Evolutionary conservation across 441 rosid genomes (phyloP).

Genomic region (Cnidoscolus chayamansa): DNA sequence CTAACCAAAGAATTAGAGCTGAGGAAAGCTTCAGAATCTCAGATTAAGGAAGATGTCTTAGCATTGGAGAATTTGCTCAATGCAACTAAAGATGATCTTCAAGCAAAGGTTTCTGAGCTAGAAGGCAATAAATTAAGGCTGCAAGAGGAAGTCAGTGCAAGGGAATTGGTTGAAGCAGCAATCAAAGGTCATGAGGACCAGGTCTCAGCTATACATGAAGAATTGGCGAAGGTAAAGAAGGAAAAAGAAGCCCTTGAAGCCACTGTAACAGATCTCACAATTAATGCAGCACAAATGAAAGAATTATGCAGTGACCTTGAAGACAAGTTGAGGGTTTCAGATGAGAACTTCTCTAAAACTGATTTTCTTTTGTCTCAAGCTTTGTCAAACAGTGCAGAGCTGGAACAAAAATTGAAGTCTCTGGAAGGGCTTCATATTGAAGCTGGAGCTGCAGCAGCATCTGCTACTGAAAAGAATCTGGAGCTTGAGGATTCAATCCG

Average conservation of each 20-base stretch:
- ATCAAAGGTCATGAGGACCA: constrained; percentile 38
- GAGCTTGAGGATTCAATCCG: constrained; percentile 63
- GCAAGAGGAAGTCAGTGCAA: constrained; percentile 47
- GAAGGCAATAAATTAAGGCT: constrained; percentile 48
- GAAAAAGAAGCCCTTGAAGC: constrained; percentile 67
- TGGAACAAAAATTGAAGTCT: constrained; percentile 69
- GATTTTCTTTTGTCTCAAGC: constrained; percentile 75
- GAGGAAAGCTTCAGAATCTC: constrained; percentile 63
- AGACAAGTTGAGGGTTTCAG: constrained; percentile 60
- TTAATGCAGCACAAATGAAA: constrained; percentile 41
- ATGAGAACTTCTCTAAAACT: constrained; percentile 56
- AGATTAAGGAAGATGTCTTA: constrained; percentile 54
- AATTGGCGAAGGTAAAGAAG: constrained; percentile 31
- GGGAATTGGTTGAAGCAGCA: constrained; percentile 43
- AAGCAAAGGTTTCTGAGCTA: constrained; percentile 47
- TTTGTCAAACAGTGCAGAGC: constrained; percentile 63
- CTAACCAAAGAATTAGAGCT: constrained; percentile 58
- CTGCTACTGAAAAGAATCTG: constrained; percentile 63
- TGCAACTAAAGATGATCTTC: constrained; percentile 50
- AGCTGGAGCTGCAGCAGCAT: constrained; percentile 57
- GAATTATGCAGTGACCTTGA: constrained; percentile 54
- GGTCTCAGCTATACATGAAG: constrained; percentile 32
- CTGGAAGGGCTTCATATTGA: constrained; percentile 57
- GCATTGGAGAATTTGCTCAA: constrained; percentile 46
- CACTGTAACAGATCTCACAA: constrained; percentile 47